Conservation (phyloP, 495 filamentous ascomycete genomes). For the Penicillium diatomitis region DNA sequence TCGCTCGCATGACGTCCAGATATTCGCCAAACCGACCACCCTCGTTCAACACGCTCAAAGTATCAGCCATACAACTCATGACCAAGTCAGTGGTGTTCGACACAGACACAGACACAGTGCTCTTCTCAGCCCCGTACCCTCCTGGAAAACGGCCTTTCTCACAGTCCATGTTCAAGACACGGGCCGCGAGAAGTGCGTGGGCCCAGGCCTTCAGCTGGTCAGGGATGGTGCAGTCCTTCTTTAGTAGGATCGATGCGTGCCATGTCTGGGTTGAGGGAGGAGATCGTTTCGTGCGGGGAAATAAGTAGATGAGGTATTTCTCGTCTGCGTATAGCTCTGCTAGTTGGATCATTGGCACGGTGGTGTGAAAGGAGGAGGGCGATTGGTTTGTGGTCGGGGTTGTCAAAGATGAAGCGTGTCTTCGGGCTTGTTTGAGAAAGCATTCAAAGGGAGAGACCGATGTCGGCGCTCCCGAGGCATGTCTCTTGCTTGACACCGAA, state of each 20-base stretch:
- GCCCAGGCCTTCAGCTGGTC: conserved; percentile 63
- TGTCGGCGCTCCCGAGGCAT: conserved; percentile 20
- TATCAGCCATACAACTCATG: conserved; percentile 8
- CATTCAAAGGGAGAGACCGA: conserved; percentile 23
- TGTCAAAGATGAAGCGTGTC: background rate
- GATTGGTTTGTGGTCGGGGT: background rate
- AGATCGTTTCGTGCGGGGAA: background rate
- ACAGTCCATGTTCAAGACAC: conserved; percentile 3
- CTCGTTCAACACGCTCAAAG: conserved; percentile 25
- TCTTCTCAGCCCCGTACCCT: too few species aligned
- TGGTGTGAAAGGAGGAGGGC: conserved; percentile 6
- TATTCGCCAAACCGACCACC: conserved; percentile 32
- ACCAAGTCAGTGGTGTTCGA: background rate
- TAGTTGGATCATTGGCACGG: conserved; percentile 12
- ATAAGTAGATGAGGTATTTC: conserved; percentile 23
- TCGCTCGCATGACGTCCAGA: conserved; percentile 27
- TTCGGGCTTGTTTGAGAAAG: conserved; percentile 14
- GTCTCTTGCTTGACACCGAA: background rate
- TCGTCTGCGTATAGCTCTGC: conserved; percentile 21
- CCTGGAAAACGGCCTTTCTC: too few species aligned
- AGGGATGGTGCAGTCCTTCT: conserved; percentile 40
- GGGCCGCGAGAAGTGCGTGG: conserved; percentile 56
- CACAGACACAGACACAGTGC: too few species aligned
- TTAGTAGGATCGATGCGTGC: conserved; percentile 54
- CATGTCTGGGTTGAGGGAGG: background rate